Evolutionary conservation across 2,329 filamentous ascomycete genomes (phyloP).

Genomic region (Fusarium euwallaceae): DNA sequence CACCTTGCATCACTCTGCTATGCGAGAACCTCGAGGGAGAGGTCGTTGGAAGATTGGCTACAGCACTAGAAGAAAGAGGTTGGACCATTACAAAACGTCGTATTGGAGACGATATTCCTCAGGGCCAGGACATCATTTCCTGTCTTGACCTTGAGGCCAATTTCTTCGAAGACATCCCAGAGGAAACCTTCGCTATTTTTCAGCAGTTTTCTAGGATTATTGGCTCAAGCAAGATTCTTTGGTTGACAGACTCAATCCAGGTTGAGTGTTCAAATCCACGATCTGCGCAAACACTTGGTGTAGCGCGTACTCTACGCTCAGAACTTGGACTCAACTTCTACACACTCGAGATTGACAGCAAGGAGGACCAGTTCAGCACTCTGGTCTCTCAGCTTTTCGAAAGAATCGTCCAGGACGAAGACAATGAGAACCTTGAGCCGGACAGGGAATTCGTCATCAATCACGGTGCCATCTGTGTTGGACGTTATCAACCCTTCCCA

Average conservation of each 20-base stretch:
- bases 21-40: neutral
- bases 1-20: constrained; percentile 3
- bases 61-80: neutral
- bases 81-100: neutral
- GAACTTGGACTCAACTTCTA: constrained; percentile 14
- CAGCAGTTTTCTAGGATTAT: neutral
- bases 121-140: constrained; percentile 1
- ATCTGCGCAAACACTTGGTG: constrained; percentile 10
- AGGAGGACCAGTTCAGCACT: neutral
- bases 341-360: constrained; percentile 12
- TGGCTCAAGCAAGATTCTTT: neutral
- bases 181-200: neutral
- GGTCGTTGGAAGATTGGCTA: neutral
- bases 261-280: neutral
- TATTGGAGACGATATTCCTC: neutral
- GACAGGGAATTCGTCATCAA: constrained; percentile 20
- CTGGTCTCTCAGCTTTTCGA: neutral
- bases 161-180: constrained; percentile 14
- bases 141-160: constrained; percentile 16
- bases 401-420: constrained; percentile 3
- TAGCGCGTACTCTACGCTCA: constrained; percentile 18
- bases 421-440: neutral
- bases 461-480: neutral
- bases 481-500: constrained; percentile 5
- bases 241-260: constrained; percentile 8